Conservation (phyloP, 2,329 filamentous ascomycete species). For the Simplicillium aogashimaense region DNA sequence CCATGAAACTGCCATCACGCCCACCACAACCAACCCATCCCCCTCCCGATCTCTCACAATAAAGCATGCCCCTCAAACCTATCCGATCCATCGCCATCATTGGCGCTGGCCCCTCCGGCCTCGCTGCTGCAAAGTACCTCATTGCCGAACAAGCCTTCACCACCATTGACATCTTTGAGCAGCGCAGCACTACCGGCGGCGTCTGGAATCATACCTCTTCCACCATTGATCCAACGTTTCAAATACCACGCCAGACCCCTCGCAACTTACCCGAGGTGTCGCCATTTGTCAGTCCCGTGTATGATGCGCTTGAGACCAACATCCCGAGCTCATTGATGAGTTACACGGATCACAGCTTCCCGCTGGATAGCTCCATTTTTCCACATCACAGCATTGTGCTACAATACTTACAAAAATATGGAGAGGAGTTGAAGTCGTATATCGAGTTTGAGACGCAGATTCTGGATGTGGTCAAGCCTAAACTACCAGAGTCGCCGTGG, state of each 20-base stretch:
- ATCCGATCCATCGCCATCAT: slow-evolving; percentile 53
- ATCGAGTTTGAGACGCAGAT: slow-evolving; percentile 57
- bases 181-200: slow-evolving; percentile 54
- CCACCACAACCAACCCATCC: background rate
- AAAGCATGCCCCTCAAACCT: slow-evolving; percentile 7
- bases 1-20: background rate
- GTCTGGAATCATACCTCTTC: slow-evolving; percentile 58
- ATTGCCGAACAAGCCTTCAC: slow-evolving; percentile 53
- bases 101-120: slow-evolving; percentile 61
- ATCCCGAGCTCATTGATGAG: slow-evolving; percentile 64
- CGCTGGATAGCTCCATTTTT: slow-evolving; percentile 50
- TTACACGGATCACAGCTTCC: slow-evolving; percentile 54
- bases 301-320: slow-evolving; percentile 64
- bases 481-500: slow-evolving; percentile 27
- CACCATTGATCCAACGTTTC: slow-evolving; percentile 14
- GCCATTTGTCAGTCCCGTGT: slow-evolving; percentile 60
- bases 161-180: slow-evolving; percentile 59
- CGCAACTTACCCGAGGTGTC: slow-evolving; percentile 25
- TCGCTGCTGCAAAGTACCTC: slow-evolving; percentile 48
- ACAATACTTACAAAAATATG: slow-evolving; percentile 56
- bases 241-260: slow-evolving; percentile 19
- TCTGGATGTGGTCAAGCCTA: slow-evolving; percentile 24
- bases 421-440: slow-evolving; percentile 44
- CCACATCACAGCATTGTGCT: slow-evolving; percentile 54
- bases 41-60: background rate